Base-by-base conservation (phyloP, 2,329 filamentous ascomycete species). In the Magnaporthiopsis rhizophila region DNA sequence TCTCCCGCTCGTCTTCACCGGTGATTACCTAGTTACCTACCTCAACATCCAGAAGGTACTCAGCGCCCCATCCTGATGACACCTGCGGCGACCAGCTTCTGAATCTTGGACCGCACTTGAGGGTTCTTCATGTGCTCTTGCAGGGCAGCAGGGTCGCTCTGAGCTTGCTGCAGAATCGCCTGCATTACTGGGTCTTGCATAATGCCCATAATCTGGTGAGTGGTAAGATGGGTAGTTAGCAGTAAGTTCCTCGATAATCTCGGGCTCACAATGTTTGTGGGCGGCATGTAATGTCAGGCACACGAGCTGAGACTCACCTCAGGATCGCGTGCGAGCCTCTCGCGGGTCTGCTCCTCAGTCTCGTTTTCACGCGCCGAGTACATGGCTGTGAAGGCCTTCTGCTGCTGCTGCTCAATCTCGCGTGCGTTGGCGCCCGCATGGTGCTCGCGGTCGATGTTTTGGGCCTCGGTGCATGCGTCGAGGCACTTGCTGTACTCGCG, bases 141-240 rank as follows among this genome's bases (percentile, higher is more conserved):
- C 67, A 99, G 85, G 59, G 95, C 95, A 61, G 89, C 89, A 24
- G 95, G 95, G 72, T 99, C 91, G 64, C 86, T 87, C 83, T 98
- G 96, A 59, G 95, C 95, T 80, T 99, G 95, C 76, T 98, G 93
- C 65, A 98, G 86, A 69, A 97, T 97, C 69, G 89, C 90, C 80
- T 99, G 92, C 94, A 99, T 98, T 74, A 99, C 89, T 21, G 95
- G 95, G 74, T 99, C 95, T 76, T 93, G 89, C 79, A 98, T 90
- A 73, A 97, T 94, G 67, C 82, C 78, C 85, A 96, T 91, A 75
- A 98, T 97, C 88, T 82, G 70, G 58, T 12, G 26, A 8, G 24
- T 26, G 50, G 2, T 2, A n/a, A 24, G 21, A 53, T 24, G 1
- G 45, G 45, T 63, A 62, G 71, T 78, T 69, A 76, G 72, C 63